Conservation (phyloP, 805 yeast genomes). For the Metschnikowia colocasiae region DNA sequence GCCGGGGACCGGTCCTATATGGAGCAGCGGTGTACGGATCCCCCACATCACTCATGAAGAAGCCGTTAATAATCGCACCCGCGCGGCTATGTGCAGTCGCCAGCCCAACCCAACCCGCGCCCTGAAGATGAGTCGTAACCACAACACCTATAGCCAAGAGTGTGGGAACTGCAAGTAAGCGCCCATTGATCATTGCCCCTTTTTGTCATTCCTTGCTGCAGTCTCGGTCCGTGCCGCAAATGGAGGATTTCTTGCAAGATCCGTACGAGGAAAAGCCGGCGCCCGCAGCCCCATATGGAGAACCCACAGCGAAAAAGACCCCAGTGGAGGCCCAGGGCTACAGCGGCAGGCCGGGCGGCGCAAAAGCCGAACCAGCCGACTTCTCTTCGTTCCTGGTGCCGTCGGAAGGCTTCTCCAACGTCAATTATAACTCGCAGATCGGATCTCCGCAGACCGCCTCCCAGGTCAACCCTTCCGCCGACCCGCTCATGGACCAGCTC, state of each 20-base stretch:
- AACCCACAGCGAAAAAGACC: neutral
- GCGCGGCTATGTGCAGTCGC: neutral
- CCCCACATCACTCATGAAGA: neutral
- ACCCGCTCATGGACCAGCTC: slow-evolving; percentile 18
- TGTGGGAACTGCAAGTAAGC: neutral
- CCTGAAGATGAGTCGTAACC: neutral
- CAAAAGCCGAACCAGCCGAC: neutral
- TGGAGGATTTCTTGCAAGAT: slow-evolving; percentile 13
- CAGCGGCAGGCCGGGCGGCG: neutral
- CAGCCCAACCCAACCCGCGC: neutral
- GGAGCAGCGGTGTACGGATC: slow-evolving; percentile 3
- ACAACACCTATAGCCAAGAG: neutral
- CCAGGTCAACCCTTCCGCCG: slow-evolving; percentile 1
- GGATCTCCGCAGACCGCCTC: neutral
- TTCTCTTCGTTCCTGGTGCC: neutral
- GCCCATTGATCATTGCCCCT: neutral
- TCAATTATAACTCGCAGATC: neutral
- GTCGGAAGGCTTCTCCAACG: neutral
- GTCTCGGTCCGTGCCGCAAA: neutral
- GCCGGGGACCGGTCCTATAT: too few relatives aligned
- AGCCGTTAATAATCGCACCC: neutral
- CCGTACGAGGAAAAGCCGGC: slow-evolving; percentile 10
- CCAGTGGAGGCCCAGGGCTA: neutral
- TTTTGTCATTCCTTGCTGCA: neutral
- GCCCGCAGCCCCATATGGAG: neutral